Evolutionary conservation across 805 yeast species (phyloP).

Genomic region (Starmerella vitae): DNA sequence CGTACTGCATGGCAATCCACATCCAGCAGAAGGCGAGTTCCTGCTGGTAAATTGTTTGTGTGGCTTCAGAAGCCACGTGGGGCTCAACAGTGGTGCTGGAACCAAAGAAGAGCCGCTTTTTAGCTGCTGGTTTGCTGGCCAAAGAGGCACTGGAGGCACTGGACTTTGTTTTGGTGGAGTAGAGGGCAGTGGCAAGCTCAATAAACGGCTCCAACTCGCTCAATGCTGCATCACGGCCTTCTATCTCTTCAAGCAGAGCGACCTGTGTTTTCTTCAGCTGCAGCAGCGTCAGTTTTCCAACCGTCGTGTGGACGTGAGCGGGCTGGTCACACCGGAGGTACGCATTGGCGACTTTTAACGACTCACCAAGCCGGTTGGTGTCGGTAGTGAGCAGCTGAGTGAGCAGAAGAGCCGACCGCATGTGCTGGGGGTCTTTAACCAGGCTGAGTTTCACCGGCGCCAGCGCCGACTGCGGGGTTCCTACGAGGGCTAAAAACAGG

Average conservation of each 20-base stretch:
- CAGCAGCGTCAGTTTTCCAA: constrained; percentile 36
- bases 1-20: constrained; percentile 53
- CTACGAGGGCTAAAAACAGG: constrained; percentile 21
- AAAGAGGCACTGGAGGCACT: not conserved
- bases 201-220: constrained; percentile 58
- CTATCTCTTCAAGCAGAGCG: constrained; percentile 48
- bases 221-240: constrained; percentile 46
- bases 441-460: constrained; percentile 21
- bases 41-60: constrained; percentile 15
- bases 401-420: constrained; percentile 54
- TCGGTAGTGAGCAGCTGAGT: constrained; percentile 45
- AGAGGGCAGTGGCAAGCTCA: constrained; percentile 34
- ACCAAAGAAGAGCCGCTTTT: not conserved
- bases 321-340: constrained; percentile 38
- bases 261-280: constrained; percentile 66
- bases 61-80: constrained; percentile 30
- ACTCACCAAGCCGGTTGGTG: constrained; percentile 41
- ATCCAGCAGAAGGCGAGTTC: constrained; percentile 44
- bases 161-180: not conserved
- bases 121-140: not conserved
- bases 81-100: not conserved
- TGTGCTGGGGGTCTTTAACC: constrained; percentile 35
- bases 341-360: constrained; percentile 43
- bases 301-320: constrained; percentile 19
- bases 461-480: constrained; percentile 20